Conservation (phyloP, 2,329 filamentous ascomycete genomes). For the Dichotomopilus funicola region DNA sequence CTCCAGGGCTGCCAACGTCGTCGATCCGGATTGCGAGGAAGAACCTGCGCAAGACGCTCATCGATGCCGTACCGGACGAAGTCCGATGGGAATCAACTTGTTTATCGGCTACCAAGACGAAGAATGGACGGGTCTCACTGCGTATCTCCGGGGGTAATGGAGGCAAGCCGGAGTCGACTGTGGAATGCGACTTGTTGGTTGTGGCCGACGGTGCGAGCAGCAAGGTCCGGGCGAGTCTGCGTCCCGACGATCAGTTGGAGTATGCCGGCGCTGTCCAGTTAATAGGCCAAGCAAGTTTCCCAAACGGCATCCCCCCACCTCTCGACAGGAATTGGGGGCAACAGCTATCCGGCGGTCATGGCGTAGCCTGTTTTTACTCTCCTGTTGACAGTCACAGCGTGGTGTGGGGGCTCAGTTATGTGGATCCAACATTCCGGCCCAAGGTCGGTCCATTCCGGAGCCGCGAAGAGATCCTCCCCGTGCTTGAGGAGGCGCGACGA, state of each 20-base stretch:
- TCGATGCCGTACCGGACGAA: slow-evolving; percentile 23
- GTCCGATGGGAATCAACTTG: slow-evolving; percentile 11
- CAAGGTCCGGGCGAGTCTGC: slow-evolving; percentile 32
- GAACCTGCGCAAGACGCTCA: slow-evolving; percentile 31
- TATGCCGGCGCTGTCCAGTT: slow-evolving; percentile 33
- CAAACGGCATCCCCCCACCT: slow-evolving; percentile 28
- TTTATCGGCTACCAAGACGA: neutral
- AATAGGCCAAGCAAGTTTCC: slow-evolving; percentile 34
- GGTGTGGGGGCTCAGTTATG: slow-evolving; percentile 38
- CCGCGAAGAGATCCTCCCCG: slow-evolving; percentile 6
- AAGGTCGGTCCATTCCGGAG: slow-evolving; percentile 8
- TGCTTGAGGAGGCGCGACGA: slow-evolving; percentile 29
- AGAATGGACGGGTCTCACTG: slow-evolving; percentile 7
- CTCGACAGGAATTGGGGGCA: slow-evolving; percentile 36
- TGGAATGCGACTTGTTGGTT: slow-evolving; percentile 37
- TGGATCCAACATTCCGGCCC: slow-evolving; percentile 11
- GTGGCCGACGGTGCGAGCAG: slow-evolving; percentile 40
- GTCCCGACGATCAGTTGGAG: neutral
- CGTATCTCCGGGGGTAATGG: neutral
- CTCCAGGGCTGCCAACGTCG: slow-evolving; percentile 30
- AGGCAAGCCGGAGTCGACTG: neutral
- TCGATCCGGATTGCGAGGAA: slow-evolving; percentile 34
- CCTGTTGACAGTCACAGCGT: slow-evolving; percentile 36
- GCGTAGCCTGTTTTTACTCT: slow-evolving; percentile 38
- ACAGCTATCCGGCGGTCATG: slow-evolving; percentile 31